phyloP scores from a whole-genome alignment of 306 rosid species.

The Adenanthera pavonina region DNA sequence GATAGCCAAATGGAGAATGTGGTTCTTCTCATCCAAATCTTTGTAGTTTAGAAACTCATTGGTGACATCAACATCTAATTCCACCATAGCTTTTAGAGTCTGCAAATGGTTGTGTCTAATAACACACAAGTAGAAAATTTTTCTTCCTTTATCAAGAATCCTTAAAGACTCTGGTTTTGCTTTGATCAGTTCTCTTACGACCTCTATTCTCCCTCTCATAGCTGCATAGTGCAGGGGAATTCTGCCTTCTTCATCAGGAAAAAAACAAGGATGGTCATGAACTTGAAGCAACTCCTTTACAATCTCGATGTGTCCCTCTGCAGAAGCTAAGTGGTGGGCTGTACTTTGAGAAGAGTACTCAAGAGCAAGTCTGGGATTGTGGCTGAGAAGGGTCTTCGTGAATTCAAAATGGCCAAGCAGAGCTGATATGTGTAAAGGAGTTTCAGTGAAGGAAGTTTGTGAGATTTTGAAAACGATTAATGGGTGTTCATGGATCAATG shows the following conservation, averaged over 20 bases:
- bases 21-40: not conserved
- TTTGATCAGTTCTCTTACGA: not conserved
- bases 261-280: not conserved
- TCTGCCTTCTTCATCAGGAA: not conserved
- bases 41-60: not conserved
- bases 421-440: not conserved
- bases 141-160: not conserved
- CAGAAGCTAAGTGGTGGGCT: not conserved
- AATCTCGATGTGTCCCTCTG: not conserved
- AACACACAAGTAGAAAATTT: slow-evolving; percentile 29
- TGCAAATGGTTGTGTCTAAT: slow-evolving; percentile 22
- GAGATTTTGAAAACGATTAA: not conserved
- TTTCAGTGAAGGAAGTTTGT: not conserved
- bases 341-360: not conserved
- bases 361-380: too few relatives aligned
- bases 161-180: not conserved
- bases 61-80: not conserved
- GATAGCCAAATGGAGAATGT: not conserved
- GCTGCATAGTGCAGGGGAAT: not conserved
- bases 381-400: too few relatives aligned
- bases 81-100: slow-evolving; percentile 25
- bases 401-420: not conserved
- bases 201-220: not conserved
- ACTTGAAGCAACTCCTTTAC: too few relatives aligned
- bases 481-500: not conserved